Base-by-base conservation (phyloP, 2,329 filamentous ascomycete genomes). In the Talaromyces sp. region DNA sequence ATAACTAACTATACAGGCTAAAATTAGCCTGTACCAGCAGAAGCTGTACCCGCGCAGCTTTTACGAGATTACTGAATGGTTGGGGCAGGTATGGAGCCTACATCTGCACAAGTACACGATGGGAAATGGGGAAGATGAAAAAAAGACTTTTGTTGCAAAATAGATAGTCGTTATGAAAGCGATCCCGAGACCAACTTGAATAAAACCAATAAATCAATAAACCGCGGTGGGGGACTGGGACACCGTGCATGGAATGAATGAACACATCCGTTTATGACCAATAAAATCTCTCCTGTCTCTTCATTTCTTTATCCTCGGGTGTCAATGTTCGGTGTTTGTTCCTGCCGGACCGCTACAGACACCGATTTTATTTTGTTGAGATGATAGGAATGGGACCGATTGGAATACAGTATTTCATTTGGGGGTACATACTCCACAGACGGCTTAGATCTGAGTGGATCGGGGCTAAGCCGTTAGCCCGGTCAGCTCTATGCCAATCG, bases 391-490 rank as follows among this genome's bases (percentile, higher is more conserved):
- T 10, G 16, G 20, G 17, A 16, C 36, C 36, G 36, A 39, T 39
- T 39, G 36, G 33, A 16, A 19, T n/a, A 10, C 36, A 36, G n/a
- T n/a, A n/a, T n/a, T 27, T 27, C 24, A 10, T 19, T 13, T 17
- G 36, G 36, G 36, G 36, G 36, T 2, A 51, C 33, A 36, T 46
- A 17, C n/a, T 16, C 20, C 29, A 16, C 4, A 47, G 37, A 42
- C 39, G 47, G 47, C 29, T 46, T 45, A 41, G 42, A 47, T 51
- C 49, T 47, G 6, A 56, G 55, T 58, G 58, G 52, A 47, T 56
- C 49, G 49, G 46, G 30, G 33, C 61, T 61, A 64, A 57, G 40
- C 16, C 50, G 27, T 58, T 64, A 63, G 61, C 49, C 36, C 32
- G 40, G 40, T 43, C 33, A 30, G 50, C 27, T 40, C 42, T 39